Base-by-base conservation (phyloP, 106 monocot genomes). In the Alisma plantagoaquatica region DNA sequence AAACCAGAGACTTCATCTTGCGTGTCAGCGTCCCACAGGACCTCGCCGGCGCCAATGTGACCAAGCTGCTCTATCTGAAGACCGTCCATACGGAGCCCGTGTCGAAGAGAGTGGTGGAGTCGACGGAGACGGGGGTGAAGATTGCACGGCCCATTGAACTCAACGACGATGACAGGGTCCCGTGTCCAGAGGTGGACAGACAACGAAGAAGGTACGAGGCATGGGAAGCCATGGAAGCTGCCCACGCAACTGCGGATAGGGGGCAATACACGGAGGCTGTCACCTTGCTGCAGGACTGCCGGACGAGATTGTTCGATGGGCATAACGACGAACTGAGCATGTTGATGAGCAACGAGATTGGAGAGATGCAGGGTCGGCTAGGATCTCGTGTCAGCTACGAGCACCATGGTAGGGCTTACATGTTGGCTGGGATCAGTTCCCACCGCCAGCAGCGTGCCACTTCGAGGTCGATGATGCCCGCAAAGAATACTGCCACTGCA, bases 401-500 rank as follows among this genome's bases (percentile, higher is more conserved):
- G 51, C 47, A 59, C 23, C 78, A 81, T 14, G 87, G 87, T 18
- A 63, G 87, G 35, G 87, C 87, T 14, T 87, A 87, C 19, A 57
- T 87, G 31, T 57, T 82, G 14, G 77, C 87, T 0, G 87, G 87
- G 9, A 17, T 87, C 54, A 87, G 87, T 56, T 87, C 87, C 10
- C 87, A 87, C 51, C 77, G 77, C 17, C 75, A 75, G 87, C 87
- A 87, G 65, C 69, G 81, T 22, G 87, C 81, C 11, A 87, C 87
- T 0, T 62, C 87, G 10, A 38, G 35, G 35, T n/a, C n/a, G n/a
- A n/a, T n/a, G n/a, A n/a, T n/a, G n/a, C n/a, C n/a, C n/a, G n/a
- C n/a, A n/a, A n/a, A n/a, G n/a, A n/a, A n/a, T n/a, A n/a, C n/a
- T n/a, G n/a, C n/a, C n/a, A n/a, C n/a, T n/a, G n/a, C n/a, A n/a